Conservation (phyloP, 495 filamentous ascomycete genomes). For the Oidiodendron maius region DNA sequence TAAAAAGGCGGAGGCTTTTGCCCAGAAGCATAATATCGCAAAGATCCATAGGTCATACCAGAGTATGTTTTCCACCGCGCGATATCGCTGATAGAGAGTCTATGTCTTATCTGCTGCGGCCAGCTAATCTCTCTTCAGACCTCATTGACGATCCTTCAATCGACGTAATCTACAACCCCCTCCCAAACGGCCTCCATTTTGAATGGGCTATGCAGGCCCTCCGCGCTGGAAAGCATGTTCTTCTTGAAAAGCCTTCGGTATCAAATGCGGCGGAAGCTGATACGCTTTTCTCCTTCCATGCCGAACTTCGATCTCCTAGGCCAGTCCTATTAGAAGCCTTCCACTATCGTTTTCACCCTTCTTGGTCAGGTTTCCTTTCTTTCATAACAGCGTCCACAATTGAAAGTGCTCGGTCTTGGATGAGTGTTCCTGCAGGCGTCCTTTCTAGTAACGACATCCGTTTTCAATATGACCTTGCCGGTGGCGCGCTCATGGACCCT, state of each 20-base stretch:
- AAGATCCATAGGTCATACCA: conserved; percentile 44
- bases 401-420: conserved; percentile 24
- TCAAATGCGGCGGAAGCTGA: conserved; percentile 29
- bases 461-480: conserved; percentile 46
- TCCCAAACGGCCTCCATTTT: conserved; percentile 46
- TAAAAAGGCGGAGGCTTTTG: conserved; percentile 45
- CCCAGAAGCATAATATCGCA: conserved; percentile 50
- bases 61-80: conserved; percentile 26
- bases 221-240: conserved; percentile 49
- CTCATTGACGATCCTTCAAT: conserved; percentile 46
- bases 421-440: conserved; percentile 25
- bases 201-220: conserved; percentile 49
- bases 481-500: conserved; percentile 54
- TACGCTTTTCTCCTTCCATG: background rate
- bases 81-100: background rate
- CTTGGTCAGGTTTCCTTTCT: conserved; percentile 43
- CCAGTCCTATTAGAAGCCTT: conserved; percentile 54
- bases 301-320: background rate
- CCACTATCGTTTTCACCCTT: conserved; percentile 51
- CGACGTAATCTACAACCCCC: conserved; percentile 44
- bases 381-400: conserved; percentile 34
- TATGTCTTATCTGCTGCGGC: conserved; percentile 53
- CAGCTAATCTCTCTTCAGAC: conserved; percentile 46
- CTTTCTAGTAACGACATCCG: conserved; percentile 44
- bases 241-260: conserved; percentile 50